Evolutionary conservation across 805 yeast species (phyloP), one percentile per base, ranked within the genome.

Genomic region (Yarrowia sp.): DNA sequence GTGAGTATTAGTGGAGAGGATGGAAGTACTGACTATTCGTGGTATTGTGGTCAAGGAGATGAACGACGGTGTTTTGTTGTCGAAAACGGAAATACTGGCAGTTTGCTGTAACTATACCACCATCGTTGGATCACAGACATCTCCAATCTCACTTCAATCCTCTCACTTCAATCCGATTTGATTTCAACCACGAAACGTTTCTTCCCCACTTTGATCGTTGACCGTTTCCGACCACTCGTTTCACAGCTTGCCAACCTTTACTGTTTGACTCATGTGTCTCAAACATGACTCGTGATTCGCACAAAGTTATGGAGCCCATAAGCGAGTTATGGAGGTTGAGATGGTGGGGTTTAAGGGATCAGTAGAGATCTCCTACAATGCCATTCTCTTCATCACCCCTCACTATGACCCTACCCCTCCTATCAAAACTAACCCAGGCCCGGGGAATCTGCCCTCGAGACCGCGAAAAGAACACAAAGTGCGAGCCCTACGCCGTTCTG

Each of bases 401-500:
- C 32, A 1, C 19, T 1, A 26, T 26, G 32, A 3, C 32, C 4
- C 7, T 26, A 5, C 32, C 32, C 32, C 4, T 26, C 32, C 8
- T 38, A 11, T 11, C 12, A 10, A 38, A 38, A 38, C 65, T 65
- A 65, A 48, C 58, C 5, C 58, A 69, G 71, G 71, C 71, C 9
- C 36, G 69, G 19, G 53, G 67, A 32, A 46, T 71, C 8, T 59
- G 59, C 2, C 70, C 63, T 5, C 22, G 68, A 14, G 71, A 55
- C 15, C 56, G 45, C 5, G 48, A 45, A 52, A 65, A 41, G 22
- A 43, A 55, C 48, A 48, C 48, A 19, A 41, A 35, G 15, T 55
- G 61, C 38, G 52, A 36, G n/a, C 53, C 66, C 72, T 76, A 72
- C 48, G 76, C 72, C 12, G 76, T 72, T 4, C 64, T 75, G 11